Conservation (phyloP, 257 asterid species). For the Jaltomata sinuosa region DNA sequence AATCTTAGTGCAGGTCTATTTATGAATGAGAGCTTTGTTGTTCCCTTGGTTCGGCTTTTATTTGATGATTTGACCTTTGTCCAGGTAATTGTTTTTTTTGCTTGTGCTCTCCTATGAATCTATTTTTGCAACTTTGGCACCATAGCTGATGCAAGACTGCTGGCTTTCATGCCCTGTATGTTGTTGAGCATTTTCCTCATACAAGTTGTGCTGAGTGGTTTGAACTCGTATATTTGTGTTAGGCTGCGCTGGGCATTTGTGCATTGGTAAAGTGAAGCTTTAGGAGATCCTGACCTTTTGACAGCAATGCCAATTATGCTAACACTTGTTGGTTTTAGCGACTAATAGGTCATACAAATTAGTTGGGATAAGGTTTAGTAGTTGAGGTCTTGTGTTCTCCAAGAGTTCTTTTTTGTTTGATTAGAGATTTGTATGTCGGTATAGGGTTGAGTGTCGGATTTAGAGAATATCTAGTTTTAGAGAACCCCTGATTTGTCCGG, state of each 20-base stretch:
- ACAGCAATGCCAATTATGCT: not conserved
- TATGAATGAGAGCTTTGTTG: constrained; percentile 45
- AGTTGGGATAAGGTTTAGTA: not conserved
- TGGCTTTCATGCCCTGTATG: not conserved
- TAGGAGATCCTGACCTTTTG: not conserved
- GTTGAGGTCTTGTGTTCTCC: not conserved
- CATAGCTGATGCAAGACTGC: not conserved
- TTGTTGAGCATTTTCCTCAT: not conserved
- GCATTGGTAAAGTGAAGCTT: not conserved
- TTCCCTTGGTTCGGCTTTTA: constrained; percentile 71
- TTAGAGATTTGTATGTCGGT: not conserved
- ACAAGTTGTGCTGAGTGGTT: not conserved
- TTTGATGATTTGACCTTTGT: constrained; percentile 48
- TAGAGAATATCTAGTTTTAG: not conserved
- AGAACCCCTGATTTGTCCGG: not conserved
- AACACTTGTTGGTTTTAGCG: not conserved
- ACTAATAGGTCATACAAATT: not conserved
- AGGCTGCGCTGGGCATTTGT: not conserved
- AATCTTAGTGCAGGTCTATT: constrained; percentile 81
- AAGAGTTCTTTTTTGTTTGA: not conserved
- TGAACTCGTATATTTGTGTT: not conserved
- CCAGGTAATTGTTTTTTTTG: constrained; percentile 42
- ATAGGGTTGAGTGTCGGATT: not conserved
- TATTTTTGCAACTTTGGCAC: not conserved
- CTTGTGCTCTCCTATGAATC: not conserved